phyloP scores from a whole-genome alignment of 2,329 filamentous ascomycete genomes.

The Venturia asperata region DNA sequence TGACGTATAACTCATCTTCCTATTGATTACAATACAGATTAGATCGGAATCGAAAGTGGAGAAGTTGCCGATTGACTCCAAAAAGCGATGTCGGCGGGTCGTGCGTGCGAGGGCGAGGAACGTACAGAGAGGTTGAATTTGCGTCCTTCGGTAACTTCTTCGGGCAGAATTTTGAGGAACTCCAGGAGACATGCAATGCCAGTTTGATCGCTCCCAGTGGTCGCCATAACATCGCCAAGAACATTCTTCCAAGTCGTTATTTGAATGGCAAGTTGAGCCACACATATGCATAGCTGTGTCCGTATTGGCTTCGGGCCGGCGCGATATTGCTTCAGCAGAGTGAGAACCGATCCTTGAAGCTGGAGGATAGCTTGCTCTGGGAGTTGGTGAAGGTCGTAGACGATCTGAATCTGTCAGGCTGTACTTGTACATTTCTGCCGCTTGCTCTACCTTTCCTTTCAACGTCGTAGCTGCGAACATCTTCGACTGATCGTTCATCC shows the following conservation, averaged over 20 bases:
- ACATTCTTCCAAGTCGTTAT: constrained; percentile 96
- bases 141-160: constrained; percentile 98
- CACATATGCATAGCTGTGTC: constrained; percentile 87
- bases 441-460: constrained; percentile 78
- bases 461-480: constrained; percentile 94
- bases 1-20: constrained; percentile 87
- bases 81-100: constrained; percentile 29
- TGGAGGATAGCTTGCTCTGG: constrained; percentile 65
- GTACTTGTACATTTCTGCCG: background rate
- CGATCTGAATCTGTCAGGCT: constrained; percentile 58
- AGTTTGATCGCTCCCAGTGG: constrained; percentile 67
- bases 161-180: constrained; percentile 91
- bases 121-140: constrained; percentile 99
- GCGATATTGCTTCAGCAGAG: constrained; percentile 73
- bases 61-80: background rate
- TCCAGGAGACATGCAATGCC: constrained; percentile 86
- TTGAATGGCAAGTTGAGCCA: constrained; percentile 91
- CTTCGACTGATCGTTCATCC: constrained; percentile 75
- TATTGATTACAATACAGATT: constrained; percentile 43
- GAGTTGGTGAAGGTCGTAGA: constrained; percentile 89
- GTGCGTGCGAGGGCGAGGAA: constrained; percentile 38
- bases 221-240: constrained; percentile 68
- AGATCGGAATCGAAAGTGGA: constrained; percentile 27
- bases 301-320: constrained; percentile 69
- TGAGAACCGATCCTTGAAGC: constrained; percentile 76